Evolutionary conservation across 106 monocot genomes (phyloP), one percentile per base, ranked within the genome.

Genomic region (Dactylorhiza incarnata): DNA sequence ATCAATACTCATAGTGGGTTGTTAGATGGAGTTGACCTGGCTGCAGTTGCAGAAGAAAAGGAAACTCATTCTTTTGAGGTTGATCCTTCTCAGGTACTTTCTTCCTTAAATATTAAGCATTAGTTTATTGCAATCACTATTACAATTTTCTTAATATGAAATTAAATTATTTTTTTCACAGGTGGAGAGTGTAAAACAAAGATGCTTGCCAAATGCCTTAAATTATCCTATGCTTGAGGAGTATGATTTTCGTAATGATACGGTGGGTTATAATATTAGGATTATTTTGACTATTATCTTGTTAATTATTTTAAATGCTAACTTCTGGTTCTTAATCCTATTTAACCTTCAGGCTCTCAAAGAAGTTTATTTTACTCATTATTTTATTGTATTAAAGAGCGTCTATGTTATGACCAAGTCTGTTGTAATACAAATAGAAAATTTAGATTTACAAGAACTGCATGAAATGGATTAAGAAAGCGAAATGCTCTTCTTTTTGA

Each of bases 131-230:
- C 48, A 49, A 2, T 13, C 0, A 2, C 44, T 22, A 22, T 8
- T 11, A 58, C 15, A 54, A 25, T 68, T 59, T 25, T 72, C 45
- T 69, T 81, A 19, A 12, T 29, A 65, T 26, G 13, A 65, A 26
- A 52, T 37, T 24, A 62, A 23, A 62, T 22, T 62, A 22, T 24
- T 22, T 6, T 15, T 78, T 59, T 20, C 81, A 59, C 85, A 96
- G 96, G 99, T 99, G 74, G 99, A 99, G 78, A 99, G 90, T 84
- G 99, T 99, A 23, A 99, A 99, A 81, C 99, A 99, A 70, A 86
- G 94, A 19, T 99, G 99, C 75, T 88, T 94, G 81, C 99, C 99
- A 43, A 99, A 94, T 94, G 99, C 99, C 48, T 83, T 99, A 26
- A 99, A 99, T 81, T 99, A 78, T 77, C 99, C 99, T 43, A 99